Percentiles rank a stretch among this genome's conserved stretches.
These are phyloP conservation scores for Lichtheimia ornata DNA, from an alignment of 371 early-diverging fungal genomes.

Conservation along the genomic window DNA sequence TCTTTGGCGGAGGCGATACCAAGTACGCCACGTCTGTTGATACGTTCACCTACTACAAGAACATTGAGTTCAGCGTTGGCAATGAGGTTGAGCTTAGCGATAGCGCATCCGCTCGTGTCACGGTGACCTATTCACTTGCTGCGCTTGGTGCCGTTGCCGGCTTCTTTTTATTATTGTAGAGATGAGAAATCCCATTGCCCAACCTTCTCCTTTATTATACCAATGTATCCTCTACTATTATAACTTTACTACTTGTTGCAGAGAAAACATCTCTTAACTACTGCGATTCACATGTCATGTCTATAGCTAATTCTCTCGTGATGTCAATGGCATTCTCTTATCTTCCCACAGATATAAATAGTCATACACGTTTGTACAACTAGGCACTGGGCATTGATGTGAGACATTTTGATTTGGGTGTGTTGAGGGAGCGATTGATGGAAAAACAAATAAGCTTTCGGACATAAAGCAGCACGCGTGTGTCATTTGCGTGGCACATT, in stretches of 20 bases:
- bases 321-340: neutral
- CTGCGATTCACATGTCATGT: neutral
- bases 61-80: conserved; percentile 49
- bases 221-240: neutral
- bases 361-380: too few species aligned
- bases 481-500: too few species aligned
- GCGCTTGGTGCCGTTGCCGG: conserved; percentile 12
- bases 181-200: neutral
- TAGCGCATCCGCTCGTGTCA: conserved; percentile 12
- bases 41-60: conserved; percentile 44
- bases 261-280: neutral
- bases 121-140: conserved; percentile 3
- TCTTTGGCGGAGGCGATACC: conserved; percentile 53
- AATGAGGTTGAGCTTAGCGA: conserved; percentile 20
- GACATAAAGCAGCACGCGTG: too few species aligned
- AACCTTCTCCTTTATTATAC: too few species aligned
- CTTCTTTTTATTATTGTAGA: conserved; percentile 15
- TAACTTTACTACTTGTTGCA: neutral
- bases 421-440: too few species aligned
- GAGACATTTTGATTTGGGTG: too few species aligned
- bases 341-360: neutral
- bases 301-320: neutral
- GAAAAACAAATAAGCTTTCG: too few species aligned
- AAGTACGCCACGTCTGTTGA: conserved; percentile 43
- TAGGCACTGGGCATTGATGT: too few species aligned